Evolutionary conservation across 2,329 filamentous ascomycete species (phyloP).

Genomic region (Dothidotthia symphoricarpi): DNA sequence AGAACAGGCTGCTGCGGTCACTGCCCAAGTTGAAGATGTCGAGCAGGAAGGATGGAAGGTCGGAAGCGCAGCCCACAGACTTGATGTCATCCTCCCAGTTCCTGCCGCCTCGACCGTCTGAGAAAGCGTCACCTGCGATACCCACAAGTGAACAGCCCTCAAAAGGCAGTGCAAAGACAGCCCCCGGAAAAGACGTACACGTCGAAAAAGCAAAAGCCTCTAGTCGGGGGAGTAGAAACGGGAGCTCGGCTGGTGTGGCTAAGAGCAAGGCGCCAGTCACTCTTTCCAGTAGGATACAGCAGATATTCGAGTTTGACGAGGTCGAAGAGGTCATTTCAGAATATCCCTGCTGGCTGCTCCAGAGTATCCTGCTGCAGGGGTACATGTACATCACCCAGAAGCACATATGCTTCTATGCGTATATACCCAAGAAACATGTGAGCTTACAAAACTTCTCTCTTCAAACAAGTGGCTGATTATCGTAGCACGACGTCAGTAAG

Average conservation of each 20-base stretch:
- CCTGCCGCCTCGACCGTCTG: constrained; percentile 31
- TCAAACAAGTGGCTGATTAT: constrained; percentile 17
- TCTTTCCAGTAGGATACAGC: constrained; percentile 69
- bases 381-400: constrained; percentile 93
- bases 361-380: constrained; percentile 87
- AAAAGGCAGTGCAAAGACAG: constrained; percentile 22
- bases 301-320: constrained; percentile 65
- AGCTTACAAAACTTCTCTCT: constrained; percentile 36
- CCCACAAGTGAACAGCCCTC: constrained; percentile 10
- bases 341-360: constrained; percentile 89
- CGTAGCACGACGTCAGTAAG: constrained; percentile 61
- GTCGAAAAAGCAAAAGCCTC: constrained; percentile 22
- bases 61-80: constrained; percentile 47
- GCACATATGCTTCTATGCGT: constrained; percentile 96
- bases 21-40: constrained; percentile 56
- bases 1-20: constrained; percentile 64
- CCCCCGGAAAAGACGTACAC: constrained; percentile 22
- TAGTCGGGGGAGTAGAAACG: constrained; percentile 27
- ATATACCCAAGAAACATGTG: constrained; percentile 88
- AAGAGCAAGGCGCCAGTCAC: constrained; percentile 49
- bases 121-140: constrained; percentile 12
- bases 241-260: constrained; percentile 17
- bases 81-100: constrained; percentile 47
- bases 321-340: constrained; percentile 86
- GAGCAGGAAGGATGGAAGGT: constrained; percentile 31